Evolutionary conservation across 2,329 filamentous ascomycete species (phyloP), one percentile per base, ranked within the genome.

Genomic region (Chaetomiaceae sp.): DNA sequence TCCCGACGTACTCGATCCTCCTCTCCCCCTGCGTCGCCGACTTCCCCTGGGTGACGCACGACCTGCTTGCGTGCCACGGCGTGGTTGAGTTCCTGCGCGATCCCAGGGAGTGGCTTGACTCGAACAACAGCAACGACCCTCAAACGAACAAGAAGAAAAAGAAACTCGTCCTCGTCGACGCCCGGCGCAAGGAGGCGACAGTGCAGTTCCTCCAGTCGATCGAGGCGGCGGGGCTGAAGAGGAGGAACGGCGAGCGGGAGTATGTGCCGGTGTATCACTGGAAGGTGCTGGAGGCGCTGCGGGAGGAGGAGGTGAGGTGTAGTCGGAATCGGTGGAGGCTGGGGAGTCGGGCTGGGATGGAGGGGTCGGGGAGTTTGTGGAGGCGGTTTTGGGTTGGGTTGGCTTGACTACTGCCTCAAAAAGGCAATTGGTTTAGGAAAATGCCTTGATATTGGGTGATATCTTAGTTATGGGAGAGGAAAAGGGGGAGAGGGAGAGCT

Each of bases 61-160:
- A 68, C 20, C 62, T 80, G 0, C 64, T 80, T 1, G 55, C 58
- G 1, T 61, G 61, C 0, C 79, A 81, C 38, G 76, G 76, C 1
- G 64, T 79, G 34, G 31, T 58, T 2, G 50, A 63, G 0, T 65
- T 71, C 15, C 58, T 70, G 1, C 63, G 64, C 0, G 66, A 76
- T 4, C 65, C 72, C 0, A 59, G 65, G 12, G 58, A 59, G 3
- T 80, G 75, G 70, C 36, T 43, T 33, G 9, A 31, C 27, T 8
- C 34, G 20, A 39, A 2, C 9, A 37, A 12, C 36, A 31, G 43
- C 43, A 43, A 50, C 48, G n/a, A n/a, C n/a, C n/a, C n/a, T n/a
- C n/a, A n/a, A n/a, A n/a, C n/a, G n/a, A n/a, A n/a, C n/a, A n/a
- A n/a, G n/a, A n/a, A 47, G 15, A 33, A 8, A 3, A 60, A 54